These are phyloP conservation scores for Diatrype stigma DNA, from an alignment of 2,329 filamentous ascomycete genomes.

Conservation along the genomic window DNA sequence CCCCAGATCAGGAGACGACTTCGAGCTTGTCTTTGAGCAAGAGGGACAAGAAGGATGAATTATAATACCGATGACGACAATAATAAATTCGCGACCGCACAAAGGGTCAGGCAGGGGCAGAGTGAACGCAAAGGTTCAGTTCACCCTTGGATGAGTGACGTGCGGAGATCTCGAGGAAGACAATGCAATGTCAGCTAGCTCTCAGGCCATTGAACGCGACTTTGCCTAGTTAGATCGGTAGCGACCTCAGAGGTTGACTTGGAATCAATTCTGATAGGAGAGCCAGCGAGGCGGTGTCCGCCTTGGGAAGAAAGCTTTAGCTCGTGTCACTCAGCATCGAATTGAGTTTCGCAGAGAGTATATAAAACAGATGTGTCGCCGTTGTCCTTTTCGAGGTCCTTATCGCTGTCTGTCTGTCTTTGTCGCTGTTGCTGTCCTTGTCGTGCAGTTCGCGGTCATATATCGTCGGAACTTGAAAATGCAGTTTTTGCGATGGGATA, in stretches of 20 bases:
- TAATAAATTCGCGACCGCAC: background rate
- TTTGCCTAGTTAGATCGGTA: too few species aligned
- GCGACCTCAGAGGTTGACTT: background rate
- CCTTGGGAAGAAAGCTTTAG: background rate
- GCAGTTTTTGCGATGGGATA: background rate
- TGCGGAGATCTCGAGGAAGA: background rate
- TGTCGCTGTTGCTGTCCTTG: too few species aligned
- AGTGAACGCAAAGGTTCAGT: background rate
- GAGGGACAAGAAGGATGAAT: too few species aligned
- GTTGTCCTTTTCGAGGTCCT: too few species aligned
- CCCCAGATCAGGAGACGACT: background rate
- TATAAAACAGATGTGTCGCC: too few species aligned
- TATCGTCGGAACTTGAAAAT: background rate
- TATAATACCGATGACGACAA: background rate
- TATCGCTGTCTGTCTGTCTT: too few species aligned
- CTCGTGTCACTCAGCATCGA: background rate
- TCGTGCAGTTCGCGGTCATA: background rate
- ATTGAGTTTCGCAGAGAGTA: background rate
- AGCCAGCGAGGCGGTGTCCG: background rate
- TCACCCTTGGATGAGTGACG: background rate
- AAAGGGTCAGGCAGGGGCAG: background rate
- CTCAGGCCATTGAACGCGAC: too few species aligned
- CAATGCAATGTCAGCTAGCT: background rate
- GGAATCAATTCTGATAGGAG: background rate
- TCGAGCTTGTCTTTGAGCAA: too few species aligned